A percentile compares a stretch with the other conserved stretches of the same genome.
Conservation (phyloP, 139 green algal species). For the Micractinium conductrix region DNA sequence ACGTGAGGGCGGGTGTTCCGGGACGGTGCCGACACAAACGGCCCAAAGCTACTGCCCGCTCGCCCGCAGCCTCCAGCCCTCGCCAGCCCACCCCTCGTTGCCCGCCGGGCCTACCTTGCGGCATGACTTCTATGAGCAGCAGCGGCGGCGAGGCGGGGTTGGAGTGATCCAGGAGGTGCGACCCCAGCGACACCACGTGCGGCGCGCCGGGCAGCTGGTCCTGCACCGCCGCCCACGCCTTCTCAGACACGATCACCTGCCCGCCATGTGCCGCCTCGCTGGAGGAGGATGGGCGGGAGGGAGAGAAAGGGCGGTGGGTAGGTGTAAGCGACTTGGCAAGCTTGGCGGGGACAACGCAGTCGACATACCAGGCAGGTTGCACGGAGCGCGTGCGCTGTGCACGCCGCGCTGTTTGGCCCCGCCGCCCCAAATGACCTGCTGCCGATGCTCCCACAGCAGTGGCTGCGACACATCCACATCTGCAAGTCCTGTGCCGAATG, state of each 20-base stretch:
- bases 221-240: constrained; percentile 77
- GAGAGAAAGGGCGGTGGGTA: background rate
- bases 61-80: no score
- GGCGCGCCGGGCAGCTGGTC: constrained; percentile 58
- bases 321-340: background rate
- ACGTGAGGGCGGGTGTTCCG: background rate
- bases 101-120: constrained; percentile 47
- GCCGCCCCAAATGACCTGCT: no score
- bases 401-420: no score
- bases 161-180: constrained; percentile 51
- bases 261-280: constrained; percentile 34
- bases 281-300: background rate
- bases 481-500: no score
- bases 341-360: no score
- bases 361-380: no score
- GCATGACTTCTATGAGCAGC: constrained; percentile 79
- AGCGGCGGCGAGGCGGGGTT: constrained; percentile 42
- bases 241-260: constrained; percentile 78
- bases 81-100: no score
- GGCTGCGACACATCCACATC: no score
- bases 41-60: no score
- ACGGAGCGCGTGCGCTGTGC: no score
- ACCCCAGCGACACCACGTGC: constrained; percentile 74
- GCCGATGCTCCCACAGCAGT: no score
- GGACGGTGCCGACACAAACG: no score